These are phyloP conservation scores for Ceratocystis huliohia DNA, from an alignment of 2,329 filamentous ascomycete genomes.

Conservation along the genomic window DNA sequence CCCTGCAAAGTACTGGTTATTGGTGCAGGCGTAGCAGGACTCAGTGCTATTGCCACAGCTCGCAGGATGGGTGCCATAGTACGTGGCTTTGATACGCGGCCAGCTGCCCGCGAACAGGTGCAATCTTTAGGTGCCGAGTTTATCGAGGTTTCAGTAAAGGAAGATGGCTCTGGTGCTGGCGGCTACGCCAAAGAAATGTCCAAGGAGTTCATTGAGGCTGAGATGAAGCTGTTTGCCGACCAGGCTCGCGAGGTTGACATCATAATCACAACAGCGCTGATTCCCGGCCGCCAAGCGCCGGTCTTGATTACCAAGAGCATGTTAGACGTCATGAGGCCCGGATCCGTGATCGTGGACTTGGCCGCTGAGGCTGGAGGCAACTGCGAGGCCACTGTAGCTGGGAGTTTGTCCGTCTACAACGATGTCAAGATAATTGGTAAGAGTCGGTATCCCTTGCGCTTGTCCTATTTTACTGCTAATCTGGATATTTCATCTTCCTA, in stretches of 20 bases:
- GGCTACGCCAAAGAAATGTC: constrained; percentile 93
- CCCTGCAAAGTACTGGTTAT: constrained; percentile 85
- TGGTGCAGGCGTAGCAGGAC: constrained; percentile 74
- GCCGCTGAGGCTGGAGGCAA: constrained; percentile 82
- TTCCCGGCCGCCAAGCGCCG: constrained; percentile 70
- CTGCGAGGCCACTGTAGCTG: constrained; percentile 66
- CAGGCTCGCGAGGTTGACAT: constrained; percentile 83
- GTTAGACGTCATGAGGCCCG: constrained; percentile 76
- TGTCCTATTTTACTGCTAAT: background rate
- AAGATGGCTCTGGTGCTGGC: constrained; percentile 72
- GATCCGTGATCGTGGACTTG: constrained; percentile 76
- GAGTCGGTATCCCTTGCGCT: constrained; percentile 23
- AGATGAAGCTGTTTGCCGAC: constrained; percentile 85
- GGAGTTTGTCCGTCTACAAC: constrained; percentile 56
- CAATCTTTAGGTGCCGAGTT: constrained; percentile 85
- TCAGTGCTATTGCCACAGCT: constrained; percentile 79
- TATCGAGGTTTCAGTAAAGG: constrained; percentile 70
- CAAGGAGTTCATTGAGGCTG: constrained; percentile 80
- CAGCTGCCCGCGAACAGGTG: constrained; percentile 79
- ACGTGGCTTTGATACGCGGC: constrained; percentile 78
- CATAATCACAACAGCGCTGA: constrained; percentile 83
- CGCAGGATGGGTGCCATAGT: constrained; percentile 80
- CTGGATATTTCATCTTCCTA: constrained; percentile 24
- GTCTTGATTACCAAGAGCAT: constrained; percentile 72
- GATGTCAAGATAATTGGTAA: constrained; percentile 73